phyloP scores from a whole-genome alignment of 345 rosid genomes.

The Hypericum perforatum region DNA sequence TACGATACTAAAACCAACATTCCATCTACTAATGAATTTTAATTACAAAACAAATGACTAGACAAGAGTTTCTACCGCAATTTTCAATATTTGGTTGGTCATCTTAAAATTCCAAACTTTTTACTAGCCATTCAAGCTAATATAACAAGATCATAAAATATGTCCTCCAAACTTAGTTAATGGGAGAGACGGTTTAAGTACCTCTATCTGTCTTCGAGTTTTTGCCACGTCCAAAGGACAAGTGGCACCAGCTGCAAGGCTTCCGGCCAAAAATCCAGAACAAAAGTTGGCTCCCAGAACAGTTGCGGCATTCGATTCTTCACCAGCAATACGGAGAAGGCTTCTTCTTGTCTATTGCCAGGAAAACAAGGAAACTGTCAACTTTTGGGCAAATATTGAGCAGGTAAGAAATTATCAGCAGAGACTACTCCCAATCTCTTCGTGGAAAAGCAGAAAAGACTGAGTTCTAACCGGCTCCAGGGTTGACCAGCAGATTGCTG shows the following conservation, averaged over 20 bases:
- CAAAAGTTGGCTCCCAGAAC: slow-evolving; percentile 82
- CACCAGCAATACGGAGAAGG: slow-evolving; percentile 53
- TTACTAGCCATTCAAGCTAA: too few relatives aligned
- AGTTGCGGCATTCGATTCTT: slow-evolving; percentile 44
- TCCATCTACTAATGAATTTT: too few relatives aligned
- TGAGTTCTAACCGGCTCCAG: slow-evolving; percentile 73
- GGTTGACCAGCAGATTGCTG: slow-evolving; percentile 93
- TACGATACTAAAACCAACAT: too few relatives aligned
- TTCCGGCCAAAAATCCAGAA: slow-evolving; percentile 85
- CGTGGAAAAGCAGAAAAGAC: slow-evolving; percentile 2
- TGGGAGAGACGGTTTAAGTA: slow-evolving; percentile 8
- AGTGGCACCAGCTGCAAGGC: slow-evolving; percentile 80
- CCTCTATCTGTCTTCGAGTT: slow-evolving; percentile 98
- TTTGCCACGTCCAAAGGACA: slow-evolving; percentile 96
- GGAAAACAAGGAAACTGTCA: slow-evolving; percentile 1
- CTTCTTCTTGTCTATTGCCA: slow-evolving; percentile 52
- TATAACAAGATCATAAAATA: too few relatives aligned
- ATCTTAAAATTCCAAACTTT: too few relatives aligned
- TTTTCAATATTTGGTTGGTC: too few relatives aligned
- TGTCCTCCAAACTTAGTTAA: not conserved
- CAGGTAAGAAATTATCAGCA: not conserved
- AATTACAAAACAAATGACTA: too few relatives aligned
- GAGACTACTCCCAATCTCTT: not conserved
- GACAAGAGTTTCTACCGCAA: too few relatives aligned
- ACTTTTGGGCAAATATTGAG: not conserved